Evolutionary conservation across 768 basidiomycete species (phyloP).

Genomic region (Clavulina sp.): DNA sequence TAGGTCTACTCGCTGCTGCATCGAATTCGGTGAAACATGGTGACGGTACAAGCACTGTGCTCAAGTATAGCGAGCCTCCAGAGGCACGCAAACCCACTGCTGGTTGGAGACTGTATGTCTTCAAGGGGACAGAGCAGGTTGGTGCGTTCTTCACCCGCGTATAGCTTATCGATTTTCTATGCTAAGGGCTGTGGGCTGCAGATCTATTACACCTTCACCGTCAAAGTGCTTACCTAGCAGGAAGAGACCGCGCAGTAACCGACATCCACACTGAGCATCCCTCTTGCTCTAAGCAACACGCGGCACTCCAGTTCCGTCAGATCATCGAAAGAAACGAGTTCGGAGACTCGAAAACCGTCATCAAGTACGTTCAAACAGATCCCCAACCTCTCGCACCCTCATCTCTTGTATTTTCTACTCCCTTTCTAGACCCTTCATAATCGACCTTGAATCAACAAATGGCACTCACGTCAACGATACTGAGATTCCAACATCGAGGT

Average conservation of each 20-base stretch:
- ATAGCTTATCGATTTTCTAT: neutral
- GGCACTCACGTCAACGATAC: constrained; percentile 83
- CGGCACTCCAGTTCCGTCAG: constrained; percentile 89
- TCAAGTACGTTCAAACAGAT: constrained; percentile 51
- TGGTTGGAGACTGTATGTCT: constrained; percentile 92
- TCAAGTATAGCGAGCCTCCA: constrained; percentile 98
- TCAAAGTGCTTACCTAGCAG: constrained; percentile 89
- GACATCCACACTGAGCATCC: constrained; percentile 84
- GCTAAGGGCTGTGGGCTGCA: constrained; percentile 18
- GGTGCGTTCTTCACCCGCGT: constrained; percentile 35
- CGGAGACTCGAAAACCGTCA: constrained; percentile 52
- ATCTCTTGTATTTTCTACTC: neutral
- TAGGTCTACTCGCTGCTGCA: constrained; percentile 86
- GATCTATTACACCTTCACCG: constrained; percentile 83
- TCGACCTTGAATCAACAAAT: constrained; percentile 98
- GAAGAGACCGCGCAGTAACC: constrained; percentile 67
- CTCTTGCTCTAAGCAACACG: constrained; percentile 96
- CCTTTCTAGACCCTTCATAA: constrained; percentile 78
- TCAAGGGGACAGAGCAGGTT: constrained; percentile 84
- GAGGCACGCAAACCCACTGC: constrained; percentile 84
- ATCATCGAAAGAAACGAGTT: constrained; percentile 78
- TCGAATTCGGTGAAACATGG: constrained; percentile 73
- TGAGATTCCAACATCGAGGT: constrained; percentile 68
- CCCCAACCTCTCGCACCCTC: neutral
- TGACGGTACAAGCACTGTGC: constrained; percentile 61